Percentiles rank a stretch among this genome's conserved stretches.
phyloP scores from a whole-genome alignment of 257 asterid species.

The Solanum ossicruentum region DNA sequence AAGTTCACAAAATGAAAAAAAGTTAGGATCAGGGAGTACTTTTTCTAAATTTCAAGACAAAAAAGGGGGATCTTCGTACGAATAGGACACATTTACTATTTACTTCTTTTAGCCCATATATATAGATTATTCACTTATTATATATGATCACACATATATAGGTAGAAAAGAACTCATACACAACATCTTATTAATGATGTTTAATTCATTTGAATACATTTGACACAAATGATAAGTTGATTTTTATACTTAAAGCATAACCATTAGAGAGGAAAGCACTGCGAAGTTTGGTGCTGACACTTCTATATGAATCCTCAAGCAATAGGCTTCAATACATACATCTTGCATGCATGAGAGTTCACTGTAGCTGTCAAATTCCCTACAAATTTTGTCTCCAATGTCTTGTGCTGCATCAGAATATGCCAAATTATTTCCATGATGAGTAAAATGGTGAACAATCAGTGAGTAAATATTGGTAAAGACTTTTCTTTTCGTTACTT shows the following conservation, averaged over 20 bases:
- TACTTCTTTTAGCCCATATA: not conserved
- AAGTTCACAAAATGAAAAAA: not conserved
- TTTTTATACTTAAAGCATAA: not conserved
- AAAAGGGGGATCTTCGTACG: not conserved
- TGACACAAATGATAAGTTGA: not conserved
- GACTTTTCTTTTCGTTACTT: not conserved
- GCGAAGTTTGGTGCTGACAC: not conserved
- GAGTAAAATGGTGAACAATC: not conserved
- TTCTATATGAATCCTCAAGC: conserved; percentile 5
- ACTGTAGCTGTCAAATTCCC: conserved; percentile 59
- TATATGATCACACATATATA: not conserved
- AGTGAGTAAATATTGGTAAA: not conserved
- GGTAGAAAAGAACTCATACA: not conserved
- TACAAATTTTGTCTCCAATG: conserved; percentile 36
- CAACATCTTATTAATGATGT: not conserved
- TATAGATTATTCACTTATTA: not conserved
- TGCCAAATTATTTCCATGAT: not conserved
- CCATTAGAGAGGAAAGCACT: not conserved
- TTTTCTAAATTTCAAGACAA: not conserved
- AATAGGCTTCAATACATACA: conserved; percentile 57
- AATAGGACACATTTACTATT: not conserved
- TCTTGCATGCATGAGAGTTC: conserved; percentile 63
- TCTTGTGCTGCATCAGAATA: conserved; percentile 47
- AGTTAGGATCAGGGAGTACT: not conserved
- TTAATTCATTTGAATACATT: not conserved